Base-by-base conservation (phyloP, 768 basidiomycete genomes). In the Punctularia strigosozonata region DNA sequence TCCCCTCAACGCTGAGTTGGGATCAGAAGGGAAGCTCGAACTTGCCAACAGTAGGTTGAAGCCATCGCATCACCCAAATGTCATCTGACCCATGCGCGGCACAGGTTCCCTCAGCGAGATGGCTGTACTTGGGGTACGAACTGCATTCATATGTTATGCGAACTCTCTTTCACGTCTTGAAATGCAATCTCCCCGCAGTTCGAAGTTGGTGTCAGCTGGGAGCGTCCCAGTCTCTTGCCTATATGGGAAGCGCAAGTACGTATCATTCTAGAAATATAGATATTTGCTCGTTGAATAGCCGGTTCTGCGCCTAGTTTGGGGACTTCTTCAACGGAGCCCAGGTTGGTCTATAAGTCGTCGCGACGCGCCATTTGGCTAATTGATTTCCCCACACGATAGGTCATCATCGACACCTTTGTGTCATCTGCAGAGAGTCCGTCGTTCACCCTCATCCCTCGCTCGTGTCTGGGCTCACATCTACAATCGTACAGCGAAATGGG, bases 271-370 rank as follows among this genome's bases (percentile, higher is more conserved):
- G 14, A 15, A 30, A 15, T 24, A 39, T 44, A 25, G 2, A 20
- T 17, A 3, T 21, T 20, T 43, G 26, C 28, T 31, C 15, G 30
- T 39, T 40, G 25, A 35, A n/a, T n/a, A n/a, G n/a, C n/a, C 31
- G 26, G 38, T 30, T 35, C 7, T n/a, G 38, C 19, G 15, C 34
- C 7, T 46, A 83, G 75, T 91, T 91, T 46, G 89, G 89, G 17
- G 90, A 92, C 53, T 95, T 95, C 59, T 84, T 86, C 63, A 92
- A 95, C 50, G 88, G 88, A 2, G 85, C 87, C 8, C 83, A 83
- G 58, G 71, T 70, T 42, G 25, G 54, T 48, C 6, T 8, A 13
- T 19, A 17, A 12, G 15, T 10, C 10, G 14, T 35, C 10, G 12
- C 7, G 23, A 21, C 23, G 14, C 7, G 14, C 25, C 13, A n/a